Evolutionary conservation across 1,139 yeast genomes (phyloP), one percentile per base, ranked within the genome.

Genomic region (Lodderomyces beijingensis): DNA sequence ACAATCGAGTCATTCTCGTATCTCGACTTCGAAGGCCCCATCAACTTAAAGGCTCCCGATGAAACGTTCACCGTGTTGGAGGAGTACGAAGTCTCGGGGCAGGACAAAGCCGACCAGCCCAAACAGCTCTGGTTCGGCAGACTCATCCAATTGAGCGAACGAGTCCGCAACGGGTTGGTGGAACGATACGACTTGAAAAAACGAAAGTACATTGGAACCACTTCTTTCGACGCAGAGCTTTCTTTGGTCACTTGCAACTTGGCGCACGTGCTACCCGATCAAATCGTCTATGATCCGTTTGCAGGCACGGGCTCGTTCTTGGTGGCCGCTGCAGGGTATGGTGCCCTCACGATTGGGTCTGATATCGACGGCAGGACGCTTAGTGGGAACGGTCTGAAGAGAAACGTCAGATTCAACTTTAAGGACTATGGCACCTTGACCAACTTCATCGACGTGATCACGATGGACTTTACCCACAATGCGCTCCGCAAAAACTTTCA

Each of bases 261-360:
- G 35, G 95, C 87, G 0, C 89, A 84, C 42, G 86, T 82, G 8
- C 65, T 59, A 20, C 65, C 70, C 0, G 84, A 82, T 0, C 74
- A 79, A 35, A 53, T 88, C 4, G 75, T 84, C 47, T 91, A 87
- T 51, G 99, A 91, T 57, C 98, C 99, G 10, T 91, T 91, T 60
- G 86, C 86, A 3, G 99, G 99, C 0, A 91, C 99, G 0, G 99
- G 98, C 0, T 87, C 96, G 14, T 91, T 91, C 49, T 63, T 91
- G 31, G 84, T 88, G 1, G 89, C 96, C 1, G 95, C 91, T 8
- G 88, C 93, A 0, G 75, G 82, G 43, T 87, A 75, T 53, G 96
- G 96, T 1, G 94, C 91, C 0, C 50, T 79, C 9, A 76, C 88
- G 0, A 60, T 85, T 27, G 97, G 97, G 0, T 81, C 96, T 0